Percentiles rank a stretch among this genome's conserved stretches.
phyloP scores from a whole-genome alignment of 2,329 filamentous ascomycete genomes.

The Dactylellina leptospora region DNA sequence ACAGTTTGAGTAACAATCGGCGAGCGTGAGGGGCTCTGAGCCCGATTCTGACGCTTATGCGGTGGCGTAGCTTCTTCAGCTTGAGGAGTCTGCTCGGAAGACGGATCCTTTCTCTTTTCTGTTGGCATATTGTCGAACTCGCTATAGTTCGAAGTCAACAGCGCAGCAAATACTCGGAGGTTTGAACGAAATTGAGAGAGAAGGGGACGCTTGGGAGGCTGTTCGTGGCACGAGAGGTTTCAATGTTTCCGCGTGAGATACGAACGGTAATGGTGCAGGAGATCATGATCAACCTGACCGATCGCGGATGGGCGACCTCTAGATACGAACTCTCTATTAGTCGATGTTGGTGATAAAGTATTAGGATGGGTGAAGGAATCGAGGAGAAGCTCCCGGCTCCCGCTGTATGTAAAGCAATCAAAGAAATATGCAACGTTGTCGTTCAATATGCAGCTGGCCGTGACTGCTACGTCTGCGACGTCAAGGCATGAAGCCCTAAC shows the following conservation, averaged over 20 bases:
- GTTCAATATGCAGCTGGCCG: slow-evolving; percentile 24
- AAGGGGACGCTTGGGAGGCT: neutral
- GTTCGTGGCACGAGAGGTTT: neutral
- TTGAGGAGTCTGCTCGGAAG: slow-evolving; percentile 7
- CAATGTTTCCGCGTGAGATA: too few relatives aligned
- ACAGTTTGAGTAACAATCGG: neutral
- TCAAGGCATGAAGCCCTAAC: too few relatives aligned
- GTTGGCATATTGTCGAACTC: slow-evolving; percentile 30
- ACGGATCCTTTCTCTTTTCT: slow-evolving; percentile 31
- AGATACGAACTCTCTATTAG: neutral
- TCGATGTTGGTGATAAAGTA: neutral
- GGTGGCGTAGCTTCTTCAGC: slow-evolving; percentile 18
- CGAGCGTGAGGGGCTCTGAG: neutral
- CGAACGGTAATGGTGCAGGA: neutral
- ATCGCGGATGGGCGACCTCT: neutral
- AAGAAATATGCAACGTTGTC: neutral
- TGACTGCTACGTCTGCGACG: neutral
- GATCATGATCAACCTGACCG: slow-evolving; percentile 36
- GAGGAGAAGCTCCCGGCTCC: neutral
- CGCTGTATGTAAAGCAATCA: neutral
- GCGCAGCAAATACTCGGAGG: slow-evolving; percentile 1
- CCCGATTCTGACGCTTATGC: slow-evolving; percentile 31
- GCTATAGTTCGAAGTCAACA: neutral
- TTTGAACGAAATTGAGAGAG: neutral
- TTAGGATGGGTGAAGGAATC: neutral